Evolutionary conservation across 1,284 basidiomycete species (phyloP), one percentile per base, ranked within the genome.

Genomic region (Trametes sp.): DNA sequence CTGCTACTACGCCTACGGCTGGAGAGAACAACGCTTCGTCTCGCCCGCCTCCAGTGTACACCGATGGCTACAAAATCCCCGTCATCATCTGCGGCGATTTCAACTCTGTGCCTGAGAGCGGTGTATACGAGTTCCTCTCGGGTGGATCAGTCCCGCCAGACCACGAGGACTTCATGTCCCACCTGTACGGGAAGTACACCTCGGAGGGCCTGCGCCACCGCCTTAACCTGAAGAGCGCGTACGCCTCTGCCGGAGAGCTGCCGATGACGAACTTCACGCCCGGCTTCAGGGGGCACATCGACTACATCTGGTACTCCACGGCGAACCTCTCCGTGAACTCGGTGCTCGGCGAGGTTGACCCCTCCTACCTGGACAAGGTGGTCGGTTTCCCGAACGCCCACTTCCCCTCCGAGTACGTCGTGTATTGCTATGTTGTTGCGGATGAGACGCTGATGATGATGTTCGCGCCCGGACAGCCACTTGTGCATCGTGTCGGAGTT

Each of bases 331-430:
- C 86, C n/a, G 90, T 95, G 23, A 95, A 92, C 62, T 90, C 91
- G 21, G 87, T 98, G 42, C 82, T 99, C 50, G 94, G 95, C 21
- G 94, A 94, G 74, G 89, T 98, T 58, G 96, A 98, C 76, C 84
- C 83, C 72, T 77, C 76, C 29, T 99, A 99, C 80, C 78, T 98
- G 71, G 87, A 90, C 72, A 96, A 95, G 79, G 89, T 89, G 11
- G 96, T 98, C 57, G 98, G 98, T 31, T 99, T 99, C 84, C 97
- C 97, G 44, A 98, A 98, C 75, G 89, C 91, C 8, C 95, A 98
- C 75, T 98, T 96, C 84, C 95, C 96, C 41, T 96, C 93, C 66
- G 94, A 96, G 94, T 96, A 78, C 76, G 94, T 90, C 26, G 65
- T 45, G 59, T 62, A 60, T 62, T 60, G 56, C 55, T 55, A 56